phyloP scores from a whole-genome alignment of 2,329 filamentous ascomycete genomes.

The Exophiala oligosperma region DNA sequence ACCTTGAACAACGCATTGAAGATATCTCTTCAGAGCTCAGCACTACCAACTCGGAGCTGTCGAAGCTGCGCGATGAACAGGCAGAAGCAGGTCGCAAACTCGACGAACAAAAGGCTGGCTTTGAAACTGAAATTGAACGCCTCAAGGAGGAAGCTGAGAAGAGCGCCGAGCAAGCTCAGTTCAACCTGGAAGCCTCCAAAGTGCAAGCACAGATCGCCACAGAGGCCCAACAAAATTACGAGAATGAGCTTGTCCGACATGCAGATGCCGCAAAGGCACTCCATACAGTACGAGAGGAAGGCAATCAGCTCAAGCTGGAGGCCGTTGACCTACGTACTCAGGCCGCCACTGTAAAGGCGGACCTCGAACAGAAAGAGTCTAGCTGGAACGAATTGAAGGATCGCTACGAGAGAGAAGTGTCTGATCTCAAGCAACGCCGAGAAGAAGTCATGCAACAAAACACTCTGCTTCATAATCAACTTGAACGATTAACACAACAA shows the following conservation, averaged over 20 bases:
- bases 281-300: slow-evolving; percentile 74
- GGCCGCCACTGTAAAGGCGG: slow-evolving; percentile 79
- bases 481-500: slow-evolving; percentile 79
- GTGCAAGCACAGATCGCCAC: slow-evolving; percentile 91
- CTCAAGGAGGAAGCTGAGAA: slow-evolving; percentile 82
- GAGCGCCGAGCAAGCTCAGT: slow-evolving; percentile 75
- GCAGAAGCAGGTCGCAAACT: slow-evolving; percentile 69
- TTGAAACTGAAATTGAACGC: slow-evolving; percentile 76
- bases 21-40: slow-evolving; percentile 81
- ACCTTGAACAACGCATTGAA: slow-evolving; percentile 79
- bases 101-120: slow-evolving; percentile 77
- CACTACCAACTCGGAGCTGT: slow-evolving; percentile 79
- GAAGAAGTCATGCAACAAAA: slow-evolving; percentile 89
- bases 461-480: slow-evolving; percentile 81
- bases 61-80: slow-evolving; percentile 75
- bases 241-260: slow-evolving; percentile 90
- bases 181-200: slow-evolving; percentile 87
- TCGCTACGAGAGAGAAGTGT: slow-evolving; percentile 79
- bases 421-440: slow-evolving; percentile 73
- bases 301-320: slow-evolving; percentile 79
- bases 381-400: slow-evolving; percentile 84
- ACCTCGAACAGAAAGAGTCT: slow-evolving; percentile 75
- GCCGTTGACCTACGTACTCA: slow-evolving; percentile 74
- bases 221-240: slow-evolving; percentile 92
- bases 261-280: slow-evolving; percentile 88